Conservation (phyloP, 768 basidiomycete species). For the Melanogaster broomeanus region DNA sequence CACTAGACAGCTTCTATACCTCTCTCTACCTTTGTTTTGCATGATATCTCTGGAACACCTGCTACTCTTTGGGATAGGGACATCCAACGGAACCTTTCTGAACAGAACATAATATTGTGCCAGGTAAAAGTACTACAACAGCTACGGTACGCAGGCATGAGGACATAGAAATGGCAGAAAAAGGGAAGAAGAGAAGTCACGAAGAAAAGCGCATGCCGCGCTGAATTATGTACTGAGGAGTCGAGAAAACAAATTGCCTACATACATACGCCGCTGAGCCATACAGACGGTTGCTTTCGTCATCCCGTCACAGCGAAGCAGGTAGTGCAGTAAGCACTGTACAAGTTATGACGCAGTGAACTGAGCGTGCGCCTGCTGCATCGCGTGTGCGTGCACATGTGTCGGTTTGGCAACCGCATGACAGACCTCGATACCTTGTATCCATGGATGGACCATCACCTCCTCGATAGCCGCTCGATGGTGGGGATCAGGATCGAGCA, state of each 20-base stretch:
- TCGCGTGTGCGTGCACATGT: slow-evolving; percentile 73
- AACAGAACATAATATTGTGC: slow-evolving; percentile 15
- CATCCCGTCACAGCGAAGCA: background rate
- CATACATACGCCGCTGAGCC: background rate
- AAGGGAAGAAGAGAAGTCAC: slow-evolving; percentile 4
- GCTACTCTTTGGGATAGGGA: background rate
- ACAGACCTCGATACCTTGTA: slow-evolving; percentile 82
- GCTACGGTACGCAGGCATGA: slow-evolving; percentile 20
- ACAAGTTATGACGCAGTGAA: slow-evolving; percentile 16
- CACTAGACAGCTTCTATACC: slow-evolving; percentile 19
- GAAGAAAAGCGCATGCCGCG: slow-evolving; percentile 6
- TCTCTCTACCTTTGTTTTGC: slow-evolving; percentile 11
- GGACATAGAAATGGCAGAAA: background rate
- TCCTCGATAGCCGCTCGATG: slow-evolving; percentile 76
- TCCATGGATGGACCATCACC: slow-evolving; percentile 76
- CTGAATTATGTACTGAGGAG: slow-evolving; percentile 14
- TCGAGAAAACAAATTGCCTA: slow-evolving; percentile 1
- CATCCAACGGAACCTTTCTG: background rate
- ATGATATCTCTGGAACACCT: slow-evolving; percentile 11
- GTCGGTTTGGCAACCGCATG: slow-evolving; percentile 60
- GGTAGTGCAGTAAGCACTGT: background rate
- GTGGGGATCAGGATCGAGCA: slow-evolving; percentile 95
- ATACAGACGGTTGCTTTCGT: background rate
- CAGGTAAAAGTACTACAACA: slow-evolving; percentile 13
- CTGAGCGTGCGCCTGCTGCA: slow-evolving; percentile 57